These are phyloP conservation scores for Crataegus laevigata DNA, from an alignment of 306 rosid genomes.

Conservation along the genomic window DNA sequence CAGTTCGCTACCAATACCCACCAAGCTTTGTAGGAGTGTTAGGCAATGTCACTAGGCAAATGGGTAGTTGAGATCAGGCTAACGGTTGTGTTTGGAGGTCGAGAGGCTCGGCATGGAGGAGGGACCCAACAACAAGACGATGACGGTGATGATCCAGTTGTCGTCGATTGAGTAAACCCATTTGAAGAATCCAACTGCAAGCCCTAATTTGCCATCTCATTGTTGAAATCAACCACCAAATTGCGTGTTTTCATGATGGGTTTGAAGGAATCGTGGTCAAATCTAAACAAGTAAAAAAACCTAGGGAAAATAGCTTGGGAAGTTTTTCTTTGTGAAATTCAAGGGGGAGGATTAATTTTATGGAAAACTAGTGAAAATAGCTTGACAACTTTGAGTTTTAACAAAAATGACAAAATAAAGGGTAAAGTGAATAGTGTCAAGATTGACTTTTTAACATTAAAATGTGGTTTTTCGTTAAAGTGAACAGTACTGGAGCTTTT, in stretches of 20 bases:
- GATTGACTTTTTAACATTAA: too few relatives aligned
- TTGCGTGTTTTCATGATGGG: slow-evolving; percentile 71
- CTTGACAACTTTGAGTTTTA: too few relatives aligned
- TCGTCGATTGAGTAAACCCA: slow-evolving; percentile 29
- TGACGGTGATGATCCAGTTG: too few relatives aligned
- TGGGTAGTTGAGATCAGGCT: slow-evolving; percentile 95
- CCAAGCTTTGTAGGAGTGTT: slow-evolving; percentile 87
- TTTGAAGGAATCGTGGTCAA: slow-evolving; percentile 48
- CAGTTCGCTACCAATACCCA: slow-evolving; percentile 47
- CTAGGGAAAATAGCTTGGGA: not conserved
- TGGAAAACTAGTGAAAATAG: too few relatives aligned
- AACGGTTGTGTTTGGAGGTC: slow-evolving; percentile 16
- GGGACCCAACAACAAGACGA: slow-evolving; percentile 39
- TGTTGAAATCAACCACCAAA: slow-evolving; percentile 80
- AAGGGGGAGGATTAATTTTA: too few relatives aligned
- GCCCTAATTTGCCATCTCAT: slow-evolving; percentile 45
- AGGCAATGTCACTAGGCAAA: slow-evolving; percentile 90
- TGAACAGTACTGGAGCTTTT: too few relatives aligned
- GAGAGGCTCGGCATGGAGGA: slow-evolving; percentile 85
- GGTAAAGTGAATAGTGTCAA: too few relatives aligned
- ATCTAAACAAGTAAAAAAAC: not conserved
- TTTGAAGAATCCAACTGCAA: slow-evolving; percentile 54
- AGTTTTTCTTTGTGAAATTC: too few relatives aligned
- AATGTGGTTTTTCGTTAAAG: too few relatives aligned
- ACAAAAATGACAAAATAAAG: too few relatives aligned